Conservation (phyloP, 352 stramenopile species). For the Globisporangium cystogenes region DNA sequence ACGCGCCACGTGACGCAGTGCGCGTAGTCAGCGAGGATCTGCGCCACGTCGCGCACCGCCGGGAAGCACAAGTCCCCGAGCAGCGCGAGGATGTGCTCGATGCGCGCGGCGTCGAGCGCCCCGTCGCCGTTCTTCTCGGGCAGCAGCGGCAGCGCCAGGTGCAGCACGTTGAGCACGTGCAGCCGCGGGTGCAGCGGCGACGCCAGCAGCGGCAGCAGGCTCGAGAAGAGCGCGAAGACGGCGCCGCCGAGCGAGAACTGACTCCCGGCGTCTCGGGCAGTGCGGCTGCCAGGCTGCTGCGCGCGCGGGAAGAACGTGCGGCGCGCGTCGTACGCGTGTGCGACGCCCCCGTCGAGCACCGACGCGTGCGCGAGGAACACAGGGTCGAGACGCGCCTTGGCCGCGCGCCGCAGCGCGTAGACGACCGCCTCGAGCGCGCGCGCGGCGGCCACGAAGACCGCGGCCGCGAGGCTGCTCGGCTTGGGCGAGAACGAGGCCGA, state of each 20-base stretch:
- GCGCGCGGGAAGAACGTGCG: constrained; percentile 28
- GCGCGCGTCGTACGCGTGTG: constrained; percentile 25
- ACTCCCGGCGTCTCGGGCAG: background rate
- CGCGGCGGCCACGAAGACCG: constrained; percentile 53
- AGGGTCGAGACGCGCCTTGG: constrained; percentile 32
- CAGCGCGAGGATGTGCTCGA: constrained; percentile 35
- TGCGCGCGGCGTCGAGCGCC: constrained; percentile 7
- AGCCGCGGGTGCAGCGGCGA: constrained; percentile 37
- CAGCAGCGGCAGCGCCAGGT: constrained; percentile 24
- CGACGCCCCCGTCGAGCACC: background rate
- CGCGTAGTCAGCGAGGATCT: background rate
- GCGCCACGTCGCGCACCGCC: background rate
- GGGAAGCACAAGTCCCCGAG: constrained; percentile 29
- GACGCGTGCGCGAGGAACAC: constrained; percentile 32
- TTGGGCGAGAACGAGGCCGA: constrained; percentile 43
- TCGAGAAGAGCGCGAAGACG: constrained; percentile 35
- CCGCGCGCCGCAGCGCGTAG: constrained; percentile 28
- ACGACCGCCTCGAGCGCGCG: constrained; percentile 60
- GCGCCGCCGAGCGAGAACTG: constrained; percentile 37
- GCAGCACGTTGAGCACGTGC: constrained; percentile 57
- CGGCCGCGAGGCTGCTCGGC: constrained; percentile 32
- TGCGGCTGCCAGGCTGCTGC: background rate
- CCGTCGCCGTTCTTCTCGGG: constrained; percentile 9
- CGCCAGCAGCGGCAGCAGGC: constrained; percentile 41
- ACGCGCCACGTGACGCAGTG: constrained; percentile 6